These are phyloP conservation scores for Apiotrichum porosum DNA, from an alignment of 1,284 basidiomycete genomes.

Conservation along the genomic window DNA sequence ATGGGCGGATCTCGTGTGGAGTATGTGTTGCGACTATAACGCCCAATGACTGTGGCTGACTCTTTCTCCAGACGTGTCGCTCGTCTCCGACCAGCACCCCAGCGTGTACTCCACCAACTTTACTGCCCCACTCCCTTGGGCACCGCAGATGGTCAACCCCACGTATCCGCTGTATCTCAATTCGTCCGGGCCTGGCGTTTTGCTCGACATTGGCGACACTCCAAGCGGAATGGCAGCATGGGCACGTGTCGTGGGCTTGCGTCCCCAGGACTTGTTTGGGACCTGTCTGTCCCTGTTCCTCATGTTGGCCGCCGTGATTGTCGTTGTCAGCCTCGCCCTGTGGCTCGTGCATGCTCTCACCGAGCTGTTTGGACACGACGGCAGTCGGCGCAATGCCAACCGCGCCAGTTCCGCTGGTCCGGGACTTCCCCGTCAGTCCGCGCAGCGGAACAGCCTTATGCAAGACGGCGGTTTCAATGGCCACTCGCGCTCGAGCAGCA, in stretches of 20 bases:
- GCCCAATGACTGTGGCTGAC: background rate
- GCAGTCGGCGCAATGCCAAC: background rate
- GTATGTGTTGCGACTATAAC: constrained; percentile 52
- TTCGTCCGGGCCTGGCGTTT: constrained; percentile 51
- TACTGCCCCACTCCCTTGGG: constrained; percentile 60
- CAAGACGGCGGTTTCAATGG: background rate
- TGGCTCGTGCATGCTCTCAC: constrained; percentile 62
- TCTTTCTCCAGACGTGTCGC: constrained; percentile 62
- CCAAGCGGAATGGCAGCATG: constrained; percentile 67
- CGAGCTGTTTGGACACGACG: constrained; percentile 23
- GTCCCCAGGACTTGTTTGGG: constrained; percentile 75
- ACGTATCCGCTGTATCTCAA: constrained; percentile 75
- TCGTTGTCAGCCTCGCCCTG: constrained; percentile 63
- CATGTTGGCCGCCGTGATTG: constrained; percentile 65
- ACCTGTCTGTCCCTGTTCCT: constrained; percentile 79
- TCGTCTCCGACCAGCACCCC: constrained; percentile 61
- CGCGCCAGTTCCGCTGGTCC: background rate
- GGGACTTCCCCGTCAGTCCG: too few species aligned
- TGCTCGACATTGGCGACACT: constrained; percentile 38
- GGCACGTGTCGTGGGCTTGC: constrained; percentile 71
- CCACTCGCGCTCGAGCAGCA: constrained; percentile 9
- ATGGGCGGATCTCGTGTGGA: constrained; percentile 82
- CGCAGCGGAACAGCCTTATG: too few species aligned
- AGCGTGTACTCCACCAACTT: constrained; percentile 57
- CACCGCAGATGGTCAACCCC: constrained; percentile 64